phyloP scores from a whole-genome alignment of 2,329 filamentous ascomycete genomes.

The Alternaria sp. region DNA sequence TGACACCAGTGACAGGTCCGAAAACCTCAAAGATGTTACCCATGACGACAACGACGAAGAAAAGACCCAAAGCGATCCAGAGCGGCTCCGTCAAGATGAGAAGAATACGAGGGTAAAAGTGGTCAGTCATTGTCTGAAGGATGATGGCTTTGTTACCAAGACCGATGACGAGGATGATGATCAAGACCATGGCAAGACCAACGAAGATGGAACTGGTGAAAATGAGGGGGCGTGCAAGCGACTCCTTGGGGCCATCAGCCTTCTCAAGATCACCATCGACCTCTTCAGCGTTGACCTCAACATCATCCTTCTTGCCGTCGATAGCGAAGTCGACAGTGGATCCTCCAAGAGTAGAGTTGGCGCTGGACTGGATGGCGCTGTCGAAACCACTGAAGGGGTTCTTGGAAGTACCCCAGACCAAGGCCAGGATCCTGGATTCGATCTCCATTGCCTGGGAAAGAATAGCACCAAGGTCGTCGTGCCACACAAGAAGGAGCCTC shows the following conservation, averaged over 20 bases:
- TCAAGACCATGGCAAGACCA: constrained; percentile 60
- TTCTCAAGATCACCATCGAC: constrained; percentile 40
- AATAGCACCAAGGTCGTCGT: constrained; percentile 77
- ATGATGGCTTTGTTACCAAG: constrained; percentile 64
- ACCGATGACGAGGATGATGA: constrained; percentile 63
- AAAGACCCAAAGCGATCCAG: constrained; percentile 64
- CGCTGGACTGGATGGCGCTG: constrained; percentile 35
- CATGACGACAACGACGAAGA: constrained; percentile 25
- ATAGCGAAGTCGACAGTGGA: constrained; percentile 21
- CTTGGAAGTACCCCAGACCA: constrained; percentile 64
- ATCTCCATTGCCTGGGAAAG: constrained; percentile 74
- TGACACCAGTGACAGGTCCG: constrained; percentile 76
- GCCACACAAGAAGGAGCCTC: constrained; percentile 78
- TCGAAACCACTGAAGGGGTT: constrained; percentile 56
- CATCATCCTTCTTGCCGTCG: constrained; percentile 14
- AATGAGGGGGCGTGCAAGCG: constrained; percentile 56
- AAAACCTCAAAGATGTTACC: constrained; percentile 64
- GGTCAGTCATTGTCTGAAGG: constrained; percentile 62
- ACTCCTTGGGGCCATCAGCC: constrained; percentile 47
- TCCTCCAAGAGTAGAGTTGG: constrained; percentile 41
- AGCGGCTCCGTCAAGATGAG: constrained; percentile 57
- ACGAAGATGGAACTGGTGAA: constrained; percentile 64
- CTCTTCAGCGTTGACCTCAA: constrained; percentile 25
- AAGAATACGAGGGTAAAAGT: constrained; percentile 61
- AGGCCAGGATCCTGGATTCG: constrained; percentile 77